Evolutionary conservation across 2,329 filamentous ascomycete genomes (phyloP), one percentile per base, ranked within the genome.

Genomic region (Kalaharituber pfeilii): DNA sequence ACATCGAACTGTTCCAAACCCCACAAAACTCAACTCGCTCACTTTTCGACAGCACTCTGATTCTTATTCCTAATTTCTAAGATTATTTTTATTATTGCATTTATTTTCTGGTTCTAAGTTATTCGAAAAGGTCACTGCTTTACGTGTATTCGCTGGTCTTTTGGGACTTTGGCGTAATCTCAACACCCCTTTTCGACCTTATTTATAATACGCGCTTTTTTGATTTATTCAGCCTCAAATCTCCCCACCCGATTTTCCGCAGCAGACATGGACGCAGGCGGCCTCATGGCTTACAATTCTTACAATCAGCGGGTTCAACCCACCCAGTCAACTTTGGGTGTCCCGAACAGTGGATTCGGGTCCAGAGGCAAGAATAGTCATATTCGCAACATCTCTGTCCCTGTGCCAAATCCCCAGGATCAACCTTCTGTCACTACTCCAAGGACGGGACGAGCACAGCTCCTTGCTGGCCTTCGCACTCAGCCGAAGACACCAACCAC

Each of bases 251-350:
- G 30, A 36, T 11, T 25, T 25, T 25, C 15, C 13, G 25, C 47
- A 30, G 24, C 24, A 50, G 47, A 73, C 70, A 82, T 93, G 82
- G 84, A 94, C 89, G 82, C 89, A 79, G 89, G 89, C 78, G 86
- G 87, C 91, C 86, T 94, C 75, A 96, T 96, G 89, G 85, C 86
- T 74, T 89, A 86, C 75, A 85, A 81, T 75, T 28, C 27, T 18
- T 50, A 50, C 27, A 78, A 81, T 70, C 69, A 72, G 77, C 68
- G 75, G 82, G 69, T 74, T 78, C 67, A 78, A 78, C 69, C 81
- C 79, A 51, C 53, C 56, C 55, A 59, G 52, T 51, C 56, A 25
- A 51, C 59, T 28, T 75, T 94, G 64, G 79, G 81, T 66, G 79
- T 86, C 72, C 83, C 87, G 52, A 75, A 79, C 59, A 79, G 83